Percentiles rank a stretch among this genome's conserved stretches.
These are phyloP conservation scores for Suillus decipiens DNA, from an alignment of 768 basidiomycete species.

Conservation along the genomic window DNA sequence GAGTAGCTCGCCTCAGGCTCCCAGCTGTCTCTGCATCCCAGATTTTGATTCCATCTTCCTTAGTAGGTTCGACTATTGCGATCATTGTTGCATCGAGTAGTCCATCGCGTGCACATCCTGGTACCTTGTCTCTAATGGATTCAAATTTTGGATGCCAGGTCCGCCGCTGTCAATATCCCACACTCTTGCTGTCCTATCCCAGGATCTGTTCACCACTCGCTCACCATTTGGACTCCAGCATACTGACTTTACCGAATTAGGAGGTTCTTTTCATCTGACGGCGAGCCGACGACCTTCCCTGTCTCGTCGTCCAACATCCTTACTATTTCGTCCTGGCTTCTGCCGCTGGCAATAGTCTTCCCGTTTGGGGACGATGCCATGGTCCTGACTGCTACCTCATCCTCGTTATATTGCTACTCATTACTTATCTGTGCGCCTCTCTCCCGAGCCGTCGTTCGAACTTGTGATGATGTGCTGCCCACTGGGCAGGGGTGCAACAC, in stretches of 20 bases:
- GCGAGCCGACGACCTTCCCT: background rate
- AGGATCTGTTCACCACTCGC: too few relatives aligned
- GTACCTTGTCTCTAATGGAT: background rate
- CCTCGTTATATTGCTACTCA: too few relatives aligned
- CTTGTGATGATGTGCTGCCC: too few relatives aligned
- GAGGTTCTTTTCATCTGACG: background rate
- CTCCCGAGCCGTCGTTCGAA: too few relatives aligned
- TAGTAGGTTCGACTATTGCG: background rate
- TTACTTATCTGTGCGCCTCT: too few relatives aligned
- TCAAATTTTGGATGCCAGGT: background rate
- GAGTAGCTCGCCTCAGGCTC: too few relatives aligned
- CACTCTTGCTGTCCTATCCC: background rate
- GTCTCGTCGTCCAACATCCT: background rate
- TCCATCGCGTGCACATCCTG: background rate
- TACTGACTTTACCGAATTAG: background rate
- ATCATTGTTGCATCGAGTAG: background rate
- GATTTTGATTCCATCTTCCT: too few relatives aligned
- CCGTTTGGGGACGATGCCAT: slow-evolving; percentile 2
- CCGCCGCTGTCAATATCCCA: background rate
- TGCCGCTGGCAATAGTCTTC: slow-evolving; percentile 7
- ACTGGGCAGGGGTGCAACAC: too few relatives aligned
- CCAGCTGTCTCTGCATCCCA: too few relatives aligned
- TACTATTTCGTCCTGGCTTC: slow-evolving; percentile 9
- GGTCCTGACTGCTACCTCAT: background rate
- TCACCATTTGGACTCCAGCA: background rate